Percentiles rank a stretch among this genome's conserved stretches.
These are phyloP conservation scores for Eryngium alpinum DNA, from an alignment of 140 eudicot genomes.

Conservation along the genomic window DNA sequence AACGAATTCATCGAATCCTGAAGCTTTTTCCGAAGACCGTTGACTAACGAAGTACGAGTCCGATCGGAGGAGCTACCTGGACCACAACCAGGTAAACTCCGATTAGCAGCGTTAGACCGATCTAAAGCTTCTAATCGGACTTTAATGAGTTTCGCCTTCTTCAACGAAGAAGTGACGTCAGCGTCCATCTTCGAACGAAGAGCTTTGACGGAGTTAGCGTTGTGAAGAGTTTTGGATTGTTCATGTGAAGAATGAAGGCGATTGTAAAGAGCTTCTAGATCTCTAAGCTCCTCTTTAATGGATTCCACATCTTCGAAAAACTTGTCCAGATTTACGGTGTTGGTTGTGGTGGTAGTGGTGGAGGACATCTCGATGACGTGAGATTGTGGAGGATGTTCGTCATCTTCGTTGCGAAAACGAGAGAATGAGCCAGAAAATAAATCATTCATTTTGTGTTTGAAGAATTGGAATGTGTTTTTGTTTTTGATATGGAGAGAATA, in stretches of 20 bases:
- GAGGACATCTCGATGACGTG: constrained; percentile 39
- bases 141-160: constrained; percentile 44
- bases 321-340: constrained; percentile 42
- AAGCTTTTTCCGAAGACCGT: constrained; percentile 42
- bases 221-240: constrained; percentile 39
- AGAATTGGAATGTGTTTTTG: no score
- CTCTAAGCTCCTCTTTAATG: constrained; percentile 42
- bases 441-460: constrained; percentile 1
- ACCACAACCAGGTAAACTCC: constrained; percentile 47
- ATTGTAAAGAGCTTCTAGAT: constrained; percentile 30
- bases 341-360: constrained; percentile 16
- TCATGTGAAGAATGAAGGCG: constrained; percentile 40
- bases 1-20: constrained; percentile 42
- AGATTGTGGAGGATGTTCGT: not conserved
- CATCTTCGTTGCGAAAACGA: constrained; percentile 10
- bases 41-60: constrained; percentile 37
- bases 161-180: constrained; percentile 31
- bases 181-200: constrained; percentile 41
- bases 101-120: constrained; percentile 48
- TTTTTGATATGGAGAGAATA: no score
- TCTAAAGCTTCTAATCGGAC: constrained; percentile 40
- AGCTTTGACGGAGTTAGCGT: constrained; percentile 38
- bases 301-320: constrained; percentile 46
- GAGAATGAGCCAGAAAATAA: constrained; percentile 6
- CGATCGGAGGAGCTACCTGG: constrained; percentile 54